Base-by-base conservation (phyloP, 2,329 filamentous ascomycete species). In the Hypoxylon sp. region DNA sequence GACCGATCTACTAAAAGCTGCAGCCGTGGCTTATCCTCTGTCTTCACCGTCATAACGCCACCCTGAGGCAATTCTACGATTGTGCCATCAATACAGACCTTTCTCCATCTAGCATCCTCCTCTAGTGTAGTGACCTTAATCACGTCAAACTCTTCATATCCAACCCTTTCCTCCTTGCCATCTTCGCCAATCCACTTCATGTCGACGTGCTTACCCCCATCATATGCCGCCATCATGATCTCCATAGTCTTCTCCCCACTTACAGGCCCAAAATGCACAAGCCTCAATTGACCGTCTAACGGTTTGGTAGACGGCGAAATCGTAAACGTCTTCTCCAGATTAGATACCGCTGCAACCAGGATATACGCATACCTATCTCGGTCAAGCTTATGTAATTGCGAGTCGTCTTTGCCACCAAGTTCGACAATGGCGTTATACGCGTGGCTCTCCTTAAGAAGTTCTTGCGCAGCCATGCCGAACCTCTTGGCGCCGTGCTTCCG, bases 71-170 rank as follows among this genome's bases (percentile, higher is more conserved):
- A 81, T 63, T 87, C 85, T 2, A 97, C 87, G 73, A 97, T 96
- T 56, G 91, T 93, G 2, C 95, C 95, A 78, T 98, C 95, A n/a
- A 98, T 84, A 76, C 95, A 98, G 12, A 97, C 86, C 74, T 94
- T 88, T 65, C 95, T 84, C 94, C 94, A 97, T 55, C 88, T 82
- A 47, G 81, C 82, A n/a, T 93, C 88, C 14, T 86, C 81, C 73
- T 96, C 92, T 1, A 81, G 68, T 34, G 93, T 88, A 14, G 86
- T 84, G 48, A 97, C 88, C 62, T 80, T 83, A 16, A 97, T 70
- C 54, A 86, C 86, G 1, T 91, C 86, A 5, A 96, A 84, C 57
- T 87, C 85, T 16, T 91, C 87, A 75, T 97, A 97, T 0, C 84
- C 84, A 0, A 97, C 90, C 14, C 76, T 72, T 16, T 83, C 78